Percentiles rank a stretch among this genome's conserved stretches.
phyloP scores from a whole-genome alignment of 768 basidiomycete species.

The Amanita subjunquillea region DNA sequence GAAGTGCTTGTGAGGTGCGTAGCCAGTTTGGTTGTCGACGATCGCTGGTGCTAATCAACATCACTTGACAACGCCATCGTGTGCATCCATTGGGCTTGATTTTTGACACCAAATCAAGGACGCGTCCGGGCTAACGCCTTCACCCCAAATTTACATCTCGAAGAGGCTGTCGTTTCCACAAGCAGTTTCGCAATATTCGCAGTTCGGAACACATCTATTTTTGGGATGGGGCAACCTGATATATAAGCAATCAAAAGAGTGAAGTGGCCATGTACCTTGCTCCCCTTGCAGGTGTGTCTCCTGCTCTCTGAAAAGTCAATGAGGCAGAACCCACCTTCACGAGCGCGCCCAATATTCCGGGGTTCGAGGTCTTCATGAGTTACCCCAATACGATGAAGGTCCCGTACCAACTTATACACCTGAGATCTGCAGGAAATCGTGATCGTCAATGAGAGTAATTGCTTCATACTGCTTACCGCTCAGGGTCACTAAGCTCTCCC shows the following conservation, averaged over 20 bases:
- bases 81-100: no score
- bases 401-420: constrained; percentile 11
- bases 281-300: constrained; percentile 9
- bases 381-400: constrained; percentile 13
- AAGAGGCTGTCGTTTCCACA: constrained; percentile 12
- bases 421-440: constrained; percentile 12
- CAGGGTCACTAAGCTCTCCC: constrained; percentile 10
- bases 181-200: constrained; percentile 10
- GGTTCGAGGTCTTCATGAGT: constrained; percentile 12
- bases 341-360: constrained; percentile 10
- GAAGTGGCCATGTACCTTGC: constrained; percentile 6
- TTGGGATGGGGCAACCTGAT: constrained; percentile 5
- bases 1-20: no score
- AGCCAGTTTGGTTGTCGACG: no score
- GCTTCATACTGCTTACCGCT: constrained; percentile 10
- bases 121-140: no score
- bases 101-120: no score
- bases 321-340: constrained; percentile 10
- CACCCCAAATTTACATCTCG: no score
- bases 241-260: constrained; percentile 3
- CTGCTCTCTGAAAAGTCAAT: constrained; percentile 12
- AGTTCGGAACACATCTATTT: constrained; percentile 11
- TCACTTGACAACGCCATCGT: no score
- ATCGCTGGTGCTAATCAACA: no score
- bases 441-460: constrained; percentile 9